phyloP scores from a whole-genome alignment of 2,329 filamentous ascomycete species.

The Penicillium sp. region DNA sequence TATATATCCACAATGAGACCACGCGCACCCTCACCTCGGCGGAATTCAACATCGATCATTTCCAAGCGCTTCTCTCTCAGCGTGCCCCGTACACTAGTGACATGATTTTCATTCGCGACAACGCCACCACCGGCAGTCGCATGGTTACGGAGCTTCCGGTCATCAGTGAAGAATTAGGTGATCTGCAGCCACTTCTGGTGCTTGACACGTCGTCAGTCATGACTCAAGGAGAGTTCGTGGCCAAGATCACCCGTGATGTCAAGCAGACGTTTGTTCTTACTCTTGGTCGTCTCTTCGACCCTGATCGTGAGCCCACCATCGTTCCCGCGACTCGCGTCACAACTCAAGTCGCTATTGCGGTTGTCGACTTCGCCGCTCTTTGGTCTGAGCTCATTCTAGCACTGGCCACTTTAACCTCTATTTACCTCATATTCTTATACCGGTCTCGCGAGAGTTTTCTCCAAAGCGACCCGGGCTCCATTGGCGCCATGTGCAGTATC shows the following conservation, averaged over 20 bases:
- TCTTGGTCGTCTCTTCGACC: constrained; percentile 30
- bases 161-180: constrained; percentile 30
- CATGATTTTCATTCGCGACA: constrained; percentile 29
- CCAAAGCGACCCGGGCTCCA: constrained; percentile 31
- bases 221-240: constrained; percentile 24
- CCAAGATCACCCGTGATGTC: constrained; percentile 26
- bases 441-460: constrained; percentile 28
- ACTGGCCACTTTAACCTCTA: constrained; percentile 19
- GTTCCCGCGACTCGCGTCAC: constrained; percentile 21
- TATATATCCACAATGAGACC: constrained; percentile 19
- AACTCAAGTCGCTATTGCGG: constrained; percentile 27
- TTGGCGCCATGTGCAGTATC: constrained; percentile 35
- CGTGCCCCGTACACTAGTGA: constrained; percentile 33
- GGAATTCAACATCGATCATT: constrained; percentile 30
- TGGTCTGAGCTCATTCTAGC: constrained; percentile 30
- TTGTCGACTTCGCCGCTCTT: constrained; percentile 27
- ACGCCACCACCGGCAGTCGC: constrained; percentile 25
- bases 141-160: constrained; percentile 29
- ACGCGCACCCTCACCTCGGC: constrained; percentile 14
- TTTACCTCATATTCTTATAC: constrained; percentile 28
- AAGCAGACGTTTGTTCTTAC: constrained; percentile 30
- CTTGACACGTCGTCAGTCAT: constrained; percentile 29
- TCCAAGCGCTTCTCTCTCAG: constrained; percentile 28
- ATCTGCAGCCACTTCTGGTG: constrained; percentile 27
- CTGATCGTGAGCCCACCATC: constrained; percentile 19